Evolutionary conservation across 106 monocot species (phyloP).

Genomic region (Iris macrosiphon): DNA sequence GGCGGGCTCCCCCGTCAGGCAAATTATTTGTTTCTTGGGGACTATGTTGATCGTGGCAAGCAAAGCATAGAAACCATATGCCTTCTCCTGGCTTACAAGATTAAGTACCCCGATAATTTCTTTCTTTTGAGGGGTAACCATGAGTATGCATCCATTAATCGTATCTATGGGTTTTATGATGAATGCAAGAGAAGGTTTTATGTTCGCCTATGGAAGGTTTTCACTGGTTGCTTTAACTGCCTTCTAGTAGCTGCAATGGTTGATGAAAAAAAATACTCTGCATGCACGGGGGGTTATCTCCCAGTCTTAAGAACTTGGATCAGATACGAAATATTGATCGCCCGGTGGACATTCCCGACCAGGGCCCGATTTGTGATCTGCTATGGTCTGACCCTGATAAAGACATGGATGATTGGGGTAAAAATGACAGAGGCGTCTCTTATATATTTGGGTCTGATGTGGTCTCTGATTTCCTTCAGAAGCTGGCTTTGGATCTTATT

Average conservation of each 20-base stretch:
- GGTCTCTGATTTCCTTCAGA: slow-evolving; percentile 31
- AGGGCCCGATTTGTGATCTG: slow-evolving; percentile 30
- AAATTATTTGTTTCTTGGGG: slow-evolving; percentile 35
- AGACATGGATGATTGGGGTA: slow-evolving; percentile 31
- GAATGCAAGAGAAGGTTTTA: slow-evolving; percentile 33
- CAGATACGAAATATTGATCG: slow-evolving; percentile 32
- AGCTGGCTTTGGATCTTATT: slow-evolving; percentile 33
- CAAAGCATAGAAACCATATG: slow-evolving; percentile 39
- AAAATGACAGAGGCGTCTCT: slow-evolving; percentile 36
- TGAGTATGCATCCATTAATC: slow-evolving; percentile 36
- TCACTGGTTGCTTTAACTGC: slow-evolving; percentile 26
- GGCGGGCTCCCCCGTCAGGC: slow-evolving; percentile 29
- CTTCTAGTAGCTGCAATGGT: slow-evolving; percentile 26
- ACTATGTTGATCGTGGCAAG: slow-evolving; percentile 38
- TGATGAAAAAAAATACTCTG: slow-evolving; percentile 30
- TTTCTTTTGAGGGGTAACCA: slow-evolving; percentile 38
- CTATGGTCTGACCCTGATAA: slow-evolving; percentile 37
- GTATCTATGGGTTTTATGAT: slow-evolving; percentile 35
- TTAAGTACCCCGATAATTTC: slow-evolving; percentile 26
- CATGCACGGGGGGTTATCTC: slow-evolving; percentile 35
- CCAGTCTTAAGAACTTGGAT: slow-evolving; percentile 26
- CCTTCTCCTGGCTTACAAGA: slow-evolving; percentile 37
- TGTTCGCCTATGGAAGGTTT: slow-evolving; percentile 29
- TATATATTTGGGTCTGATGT: slow-evolving; percentile 32
- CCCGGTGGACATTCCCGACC: slow-evolving; percentile 27